Conservation (phyloP, 441 rosid species). For the Breynia disticha region DNA sequence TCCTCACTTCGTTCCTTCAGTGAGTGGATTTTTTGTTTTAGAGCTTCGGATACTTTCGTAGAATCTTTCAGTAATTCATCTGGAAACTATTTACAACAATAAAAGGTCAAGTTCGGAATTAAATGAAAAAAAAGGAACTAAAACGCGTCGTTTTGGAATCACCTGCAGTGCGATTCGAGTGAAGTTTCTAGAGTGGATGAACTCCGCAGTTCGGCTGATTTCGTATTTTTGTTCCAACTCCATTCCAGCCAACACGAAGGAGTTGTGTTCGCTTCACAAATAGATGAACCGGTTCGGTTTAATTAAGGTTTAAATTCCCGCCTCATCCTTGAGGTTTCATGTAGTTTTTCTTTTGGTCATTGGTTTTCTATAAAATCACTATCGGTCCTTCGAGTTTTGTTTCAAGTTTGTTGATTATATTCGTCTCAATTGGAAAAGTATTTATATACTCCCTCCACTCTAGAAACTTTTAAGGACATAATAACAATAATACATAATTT, state of each 20-base stretch:
- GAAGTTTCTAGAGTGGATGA: conserved; percentile 45
- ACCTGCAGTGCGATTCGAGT: conserved; percentile 77
- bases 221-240: conserved; percentile 59
- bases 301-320: too few relatives aligned
- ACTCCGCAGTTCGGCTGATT: conserved; percentile 45
- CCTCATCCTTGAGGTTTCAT: too few relatives aligned
- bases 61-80: conserved; percentile 75
- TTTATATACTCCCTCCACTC: too few relatives aligned
- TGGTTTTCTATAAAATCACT: too few relatives aligned
- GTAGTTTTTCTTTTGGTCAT: too few relatives aligned
- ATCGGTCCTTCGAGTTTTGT: too few relatives aligned
- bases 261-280: too few relatives aligned
- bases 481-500: too few relatives aligned
- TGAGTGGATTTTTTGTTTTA: conserved; percentile 30
- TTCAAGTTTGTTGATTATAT: too few relatives aligned
- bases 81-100: conserved; percentile 43
- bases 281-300: too few relatives aligned
- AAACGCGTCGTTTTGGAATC: not conserved
- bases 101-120: not conserved
- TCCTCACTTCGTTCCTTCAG: conserved; percentile 25
- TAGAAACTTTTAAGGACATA: too few relatives aligned
- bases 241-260: conserved; percentile 17
- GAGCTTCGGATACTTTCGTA: conserved; percentile 37
- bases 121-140: not conserved
- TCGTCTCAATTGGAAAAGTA: too few relatives aligned